Evolutionary conservation across 163 green algal species (phyloP).

Genomic region (Chlorella variabilis): DNA sequence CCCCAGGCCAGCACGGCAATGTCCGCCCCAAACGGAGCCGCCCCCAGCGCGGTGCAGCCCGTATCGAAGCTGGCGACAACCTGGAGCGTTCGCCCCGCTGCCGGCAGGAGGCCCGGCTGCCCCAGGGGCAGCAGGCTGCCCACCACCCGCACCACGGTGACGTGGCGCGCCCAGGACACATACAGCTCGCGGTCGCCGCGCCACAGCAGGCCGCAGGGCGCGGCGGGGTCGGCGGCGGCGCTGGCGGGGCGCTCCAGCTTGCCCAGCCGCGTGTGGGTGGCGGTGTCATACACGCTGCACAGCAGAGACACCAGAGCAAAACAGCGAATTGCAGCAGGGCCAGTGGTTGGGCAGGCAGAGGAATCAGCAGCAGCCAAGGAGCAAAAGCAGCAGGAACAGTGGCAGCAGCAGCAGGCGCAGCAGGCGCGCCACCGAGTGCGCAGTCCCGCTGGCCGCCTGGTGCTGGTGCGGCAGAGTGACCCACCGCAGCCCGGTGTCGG

Average conservation of each 20-base stretch:
- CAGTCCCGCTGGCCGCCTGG: too few relatives aligned
- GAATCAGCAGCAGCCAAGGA: neutral
- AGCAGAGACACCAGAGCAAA: neutral
- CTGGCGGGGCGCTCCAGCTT: slow-evolving; percentile 31
- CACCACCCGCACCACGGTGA: slow-evolving; percentile 25
- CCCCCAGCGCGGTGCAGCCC: neutral
- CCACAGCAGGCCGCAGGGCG: slow-evolving; percentile 39
- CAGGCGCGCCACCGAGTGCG: too few relatives aligned
- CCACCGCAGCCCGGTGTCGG: slow-evolving; percentile 65
- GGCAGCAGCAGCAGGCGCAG: neutral
- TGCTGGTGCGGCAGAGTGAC: neutral
- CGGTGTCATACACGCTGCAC: slow-evolving; percentile 46
- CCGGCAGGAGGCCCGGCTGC: neutral
- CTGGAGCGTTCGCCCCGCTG: neutral
- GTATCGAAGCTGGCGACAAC: slow-evolving; percentile 28
- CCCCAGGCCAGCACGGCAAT: slow-evolving; percentile 35
- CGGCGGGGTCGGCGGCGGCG: neutral
- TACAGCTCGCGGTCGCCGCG: slow-evolving; percentile 38
- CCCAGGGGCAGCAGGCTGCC: neutral
- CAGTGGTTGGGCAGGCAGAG: too few relatives aligned
- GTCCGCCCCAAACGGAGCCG: slow-evolving; percentile 35
- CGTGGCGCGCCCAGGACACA: slow-evolving; percentile 30
- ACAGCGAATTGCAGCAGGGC: neutral
- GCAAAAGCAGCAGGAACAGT: too few relatives aligned
- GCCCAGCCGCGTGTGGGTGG: slow-evolving; percentile 37